These are phyloP conservation scores for Chaetomiaceae sp. DNA, from an alignment of 2,329 filamentous ascomycete species.

Conservation along the genomic window DNA sequence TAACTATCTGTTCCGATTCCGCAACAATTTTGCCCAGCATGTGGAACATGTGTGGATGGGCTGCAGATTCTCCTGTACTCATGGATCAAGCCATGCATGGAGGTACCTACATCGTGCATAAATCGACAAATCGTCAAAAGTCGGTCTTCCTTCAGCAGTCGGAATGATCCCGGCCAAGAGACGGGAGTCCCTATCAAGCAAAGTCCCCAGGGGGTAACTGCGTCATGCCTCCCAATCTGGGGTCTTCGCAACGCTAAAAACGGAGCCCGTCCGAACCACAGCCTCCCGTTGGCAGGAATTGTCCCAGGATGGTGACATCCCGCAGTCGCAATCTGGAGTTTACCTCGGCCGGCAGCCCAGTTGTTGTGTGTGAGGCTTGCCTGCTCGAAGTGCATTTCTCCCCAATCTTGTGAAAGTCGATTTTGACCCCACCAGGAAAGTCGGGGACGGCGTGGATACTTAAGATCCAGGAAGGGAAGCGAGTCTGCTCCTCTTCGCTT, in stretches of 20 bases:
- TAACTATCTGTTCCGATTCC: too few species aligned
- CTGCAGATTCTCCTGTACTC: too few species aligned
- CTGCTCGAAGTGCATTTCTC: neutral
- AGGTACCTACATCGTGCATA: too few species aligned
- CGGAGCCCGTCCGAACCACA: conserved; percentile 1
- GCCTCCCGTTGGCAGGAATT: conserved; percentile 3
- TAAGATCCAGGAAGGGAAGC: neutral
- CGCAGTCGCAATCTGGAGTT: neutral
- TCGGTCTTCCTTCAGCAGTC: neutral
- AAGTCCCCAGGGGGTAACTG: neutral
- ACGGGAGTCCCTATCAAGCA: neutral
- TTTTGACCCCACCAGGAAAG: conserved; percentile 4
- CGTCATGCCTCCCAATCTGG: conserved; percentile 2
- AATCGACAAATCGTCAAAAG: too few species aligned
- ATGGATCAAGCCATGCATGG: too few species aligned
- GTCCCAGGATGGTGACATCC: neutral
- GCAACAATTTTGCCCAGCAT: too few species aligned
- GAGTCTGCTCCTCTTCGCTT: neutral
- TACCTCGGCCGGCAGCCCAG: conserved; percentile 21
- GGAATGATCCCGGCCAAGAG: neutral
- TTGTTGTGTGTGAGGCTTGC: neutral
- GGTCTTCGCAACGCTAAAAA: conserved; percentile 2
- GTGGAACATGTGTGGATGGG: too few species aligned
- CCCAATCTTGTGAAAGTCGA: conserved; percentile 13
- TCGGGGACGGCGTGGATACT: conserved; percentile 1